Conservation (phyloP, 805 yeast species). For the Priceomyces melissophilus region DNA sequence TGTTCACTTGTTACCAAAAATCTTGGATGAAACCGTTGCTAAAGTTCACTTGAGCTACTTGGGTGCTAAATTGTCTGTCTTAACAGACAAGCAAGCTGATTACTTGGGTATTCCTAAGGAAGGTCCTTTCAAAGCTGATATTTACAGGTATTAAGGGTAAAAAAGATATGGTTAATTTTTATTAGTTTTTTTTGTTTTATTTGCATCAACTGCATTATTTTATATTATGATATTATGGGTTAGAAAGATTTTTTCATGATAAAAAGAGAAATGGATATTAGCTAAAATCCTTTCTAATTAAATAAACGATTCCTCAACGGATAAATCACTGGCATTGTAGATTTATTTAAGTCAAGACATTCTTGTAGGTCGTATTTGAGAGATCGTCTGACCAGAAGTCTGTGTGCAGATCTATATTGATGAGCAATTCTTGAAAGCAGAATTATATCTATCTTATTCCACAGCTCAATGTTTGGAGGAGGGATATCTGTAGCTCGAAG, state of each 20-base stretch:
- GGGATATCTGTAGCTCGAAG: too few relatives aligned
- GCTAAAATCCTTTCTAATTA: constrained; percentile 19
- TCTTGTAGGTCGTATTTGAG: too few relatives aligned
- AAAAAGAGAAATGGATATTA: constrained; percentile 23
- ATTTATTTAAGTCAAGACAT: too few relatives aligned
- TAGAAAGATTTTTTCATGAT: constrained; percentile 17
- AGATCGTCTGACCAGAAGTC: too few relatives aligned
- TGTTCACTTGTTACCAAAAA: constrained; percentile 96
- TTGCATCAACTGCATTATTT: constrained; percentile 46
- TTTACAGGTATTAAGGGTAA: constrained; percentile 81
- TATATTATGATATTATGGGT: constrained; percentile 15
- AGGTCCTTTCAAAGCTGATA: constrained; percentile 98
- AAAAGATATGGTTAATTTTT: constrained; percentile 10
- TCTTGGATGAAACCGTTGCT: constrained; percentile 98
- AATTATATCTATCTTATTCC: too few relatives aligned
- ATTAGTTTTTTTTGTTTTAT: constrained; percentile 16
- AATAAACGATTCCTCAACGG: constrained; percentile 42
- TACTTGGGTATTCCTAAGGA: constrained; percentile 87
- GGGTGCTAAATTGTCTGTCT: constrained; percentile 80
- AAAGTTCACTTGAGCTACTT: constrained; percentile 93
- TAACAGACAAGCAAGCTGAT: constrained; percentile 81
- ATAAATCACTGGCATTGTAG: constrained; percentile 18
- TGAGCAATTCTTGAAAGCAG: too few relatives aligned
- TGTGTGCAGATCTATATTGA: too few relatives aligned
- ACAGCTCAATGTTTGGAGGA: too few relatives aligned